Conservation (phyloP, 176 grass and related monocot genomes). For the Saccharum officinarum region DNA sequence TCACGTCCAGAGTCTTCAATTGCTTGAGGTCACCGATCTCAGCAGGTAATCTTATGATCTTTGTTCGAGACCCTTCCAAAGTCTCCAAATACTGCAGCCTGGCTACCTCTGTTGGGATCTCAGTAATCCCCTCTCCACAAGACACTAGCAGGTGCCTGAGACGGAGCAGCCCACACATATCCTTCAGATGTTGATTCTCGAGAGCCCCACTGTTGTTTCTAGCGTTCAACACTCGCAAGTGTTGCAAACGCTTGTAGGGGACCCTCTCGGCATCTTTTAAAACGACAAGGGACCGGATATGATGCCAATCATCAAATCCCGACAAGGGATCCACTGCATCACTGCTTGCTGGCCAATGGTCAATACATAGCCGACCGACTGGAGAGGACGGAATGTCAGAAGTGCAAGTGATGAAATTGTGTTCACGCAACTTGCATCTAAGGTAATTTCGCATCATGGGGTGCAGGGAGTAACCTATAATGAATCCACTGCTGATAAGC, state of each 20-base stretch:
- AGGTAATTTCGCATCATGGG: neutral
- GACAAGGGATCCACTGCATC: neutral
- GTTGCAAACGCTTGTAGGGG: neutral
- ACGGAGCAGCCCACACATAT: neutral
- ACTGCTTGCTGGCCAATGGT: neutral
- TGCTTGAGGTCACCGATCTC: neutral
- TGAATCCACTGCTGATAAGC: neutral
- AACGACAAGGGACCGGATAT: neutral
- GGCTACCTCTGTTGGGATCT: neutral
- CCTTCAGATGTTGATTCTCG: neutral
- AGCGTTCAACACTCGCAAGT: neutral
- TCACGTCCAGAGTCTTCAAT: neutral
- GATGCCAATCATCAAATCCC: neutral
- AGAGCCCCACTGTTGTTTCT: neutral
- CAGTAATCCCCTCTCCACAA: neutral
- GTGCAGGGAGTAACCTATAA: no score
- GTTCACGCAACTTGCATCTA: neutral
- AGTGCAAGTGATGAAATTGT: neutral
- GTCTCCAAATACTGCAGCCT: neutral
- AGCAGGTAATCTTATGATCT: neutral
- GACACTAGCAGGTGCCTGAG: neutral
- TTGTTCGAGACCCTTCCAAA: rapidly evolving
- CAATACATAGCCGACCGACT: neutral
- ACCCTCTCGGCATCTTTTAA: neutral
- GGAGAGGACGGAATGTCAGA: neutral